phyloP scores from a whole-genome alignment of 2,329 filamentous ascomycete genomes.

The Ceratocystis papillata region DNA sequence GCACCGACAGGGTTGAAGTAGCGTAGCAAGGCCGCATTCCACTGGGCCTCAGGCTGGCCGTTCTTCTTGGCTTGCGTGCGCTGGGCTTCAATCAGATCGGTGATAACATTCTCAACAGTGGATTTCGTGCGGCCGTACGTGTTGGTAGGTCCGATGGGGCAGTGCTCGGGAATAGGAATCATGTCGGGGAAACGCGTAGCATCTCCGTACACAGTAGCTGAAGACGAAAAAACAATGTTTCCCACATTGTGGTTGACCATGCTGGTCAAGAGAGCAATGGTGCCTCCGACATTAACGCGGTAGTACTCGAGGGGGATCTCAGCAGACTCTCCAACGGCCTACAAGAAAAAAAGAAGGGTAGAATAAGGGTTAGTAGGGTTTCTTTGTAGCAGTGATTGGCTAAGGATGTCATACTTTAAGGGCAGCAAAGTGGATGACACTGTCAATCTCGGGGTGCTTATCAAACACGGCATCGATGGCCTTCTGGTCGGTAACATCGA shows the following conservation, averaged over 20 bases:
- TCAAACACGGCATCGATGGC: slow-evolving; percentile 78
- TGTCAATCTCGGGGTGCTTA: slow-evolving; percentile 87
- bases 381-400: slow-evolving; percentile 16
- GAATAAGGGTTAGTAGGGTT: slow-evolving; percentile 20
- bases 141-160: slow-evolving; percentile 93
- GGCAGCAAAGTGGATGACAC: slow-evolving; percentile 96
- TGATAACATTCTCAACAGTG: slow-evolving; percentile 83
- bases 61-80: slow-evolving; percentile 71
- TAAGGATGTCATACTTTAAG: slow-evolving; percentile 58
- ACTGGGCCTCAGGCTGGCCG: slow-evolving; percentile 65
- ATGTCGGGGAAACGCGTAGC: slow-evolving; percentile 92
- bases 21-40: slow-evolving; percentile 84
- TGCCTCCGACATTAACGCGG: slow-evolving; percentile 89
- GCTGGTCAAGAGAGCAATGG: slow-evolving; percentile 70
- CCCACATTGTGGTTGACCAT: slow-evolving; percentile 85
- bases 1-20: slow-evolving; percentile 98
- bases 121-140: slow-evolving; percentile 96
- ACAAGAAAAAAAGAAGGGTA: slow-evolving; percentile 12
- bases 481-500: slow-evolving; percentile 78
- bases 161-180: slow-evolving; percentile 97
- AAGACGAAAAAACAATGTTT: slow-evolving; percentile 98
- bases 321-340: slow-evolving; percentile 92
- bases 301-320: slow-evolving; percentile 97
- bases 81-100: slow-evolving; percentile 78
- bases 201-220: slow-evolving; percentile 95